A percentile compares a stretch with the other conserved stretches of the same genome.
phyloP scores from a whole-genome alignment of 495 filamentous ascomycete genomes.

The Tricharina praecox region DNA sequence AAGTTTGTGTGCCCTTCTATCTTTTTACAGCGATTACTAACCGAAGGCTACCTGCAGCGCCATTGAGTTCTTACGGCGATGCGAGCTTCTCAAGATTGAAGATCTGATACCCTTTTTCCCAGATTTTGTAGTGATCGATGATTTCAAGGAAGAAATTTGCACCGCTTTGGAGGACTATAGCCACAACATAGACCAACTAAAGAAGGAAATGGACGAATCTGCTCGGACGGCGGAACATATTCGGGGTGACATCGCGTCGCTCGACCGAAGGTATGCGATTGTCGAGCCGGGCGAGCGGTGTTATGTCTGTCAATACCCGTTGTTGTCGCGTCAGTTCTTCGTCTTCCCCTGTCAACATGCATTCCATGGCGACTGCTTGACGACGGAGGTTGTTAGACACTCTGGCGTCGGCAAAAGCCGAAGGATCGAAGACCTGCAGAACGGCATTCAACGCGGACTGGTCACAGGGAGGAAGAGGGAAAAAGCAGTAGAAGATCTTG shows the following conservation, averaged over 20 bases:
- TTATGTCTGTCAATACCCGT: constrained; percentile 66
- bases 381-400: constrained; percentile 60
- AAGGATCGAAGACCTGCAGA: constrained; percentile 71
- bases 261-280: constrained; percentile 83
- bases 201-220: constrained; percentile 88
- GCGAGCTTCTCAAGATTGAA: constrained; percentile 82
- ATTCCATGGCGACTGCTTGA: constrained; percentile 88
- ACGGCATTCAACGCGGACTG: constrained; percentile 55
- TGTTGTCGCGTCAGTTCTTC: constrained; percentile 83
- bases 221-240: constrained; percentile 77
- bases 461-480: constrained; percentile 48
- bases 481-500: constrained; percentile 70
- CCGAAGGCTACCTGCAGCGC: constrained; percentile 31
- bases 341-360: constrained; percentile 97
- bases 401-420: constrained; percentile 54
- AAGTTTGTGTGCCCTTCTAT: constrained; percentile 26
- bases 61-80: constrained; percentile 82
- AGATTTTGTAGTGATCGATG: constrained; percentile 96
- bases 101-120: constrained; percentile 97
- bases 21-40: not conserved
- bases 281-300: constrained; percentile 93
- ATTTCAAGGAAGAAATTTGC: constrained; percentile 98
- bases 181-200: constrained; percentile 72
- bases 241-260: constrained; percentile 60
- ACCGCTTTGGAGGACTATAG: constrained; percentile 79